phyloP scores from a whole-genome alignment of 2,329 filamentous ascomycete genomes.

The Colletotrichum limetticola region DNA sequence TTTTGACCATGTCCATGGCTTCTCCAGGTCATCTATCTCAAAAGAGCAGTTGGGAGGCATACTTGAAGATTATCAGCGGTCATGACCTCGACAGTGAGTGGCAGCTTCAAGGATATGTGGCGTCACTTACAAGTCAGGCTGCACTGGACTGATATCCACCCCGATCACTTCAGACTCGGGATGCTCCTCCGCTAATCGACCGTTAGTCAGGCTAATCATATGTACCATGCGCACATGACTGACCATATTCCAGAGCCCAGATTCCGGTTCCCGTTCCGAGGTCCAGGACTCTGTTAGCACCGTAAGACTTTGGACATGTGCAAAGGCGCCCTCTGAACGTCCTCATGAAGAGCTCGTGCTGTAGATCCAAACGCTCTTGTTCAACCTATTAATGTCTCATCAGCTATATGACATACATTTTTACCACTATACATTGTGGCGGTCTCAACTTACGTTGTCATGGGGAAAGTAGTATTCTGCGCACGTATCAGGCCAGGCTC shows the following conservation, averaged over 20 bases:
- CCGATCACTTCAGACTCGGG: slow-evolving; percentile 43
- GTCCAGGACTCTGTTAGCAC: slow-evolving; percentile 38
- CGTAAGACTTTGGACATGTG: slow-evolving; percentile 39
- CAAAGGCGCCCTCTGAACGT: slow-evolving; percentile 46
- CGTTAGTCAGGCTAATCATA: neutral
- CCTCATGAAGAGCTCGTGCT: slow-evolving; percentile 48
- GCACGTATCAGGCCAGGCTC: neutral
- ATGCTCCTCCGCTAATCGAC: slow-evolving; percentile 40
- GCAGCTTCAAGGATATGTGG: neutral
- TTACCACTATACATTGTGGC: neutral
- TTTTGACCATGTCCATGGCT: slow-evolving; percentile 45
- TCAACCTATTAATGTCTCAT: neutral
- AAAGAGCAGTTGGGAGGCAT: slow-evolving; percentile 59
- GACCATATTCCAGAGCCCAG: slow-evolving; percentile 43
- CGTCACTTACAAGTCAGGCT: slow-evolving; percentile 23
- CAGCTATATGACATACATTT: no score
- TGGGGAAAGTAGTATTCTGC: slow-evolving; percentile 30
- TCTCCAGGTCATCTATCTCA: slow-evolving; percentile 50
- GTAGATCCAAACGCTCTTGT: slow-evolving; percentile 43
- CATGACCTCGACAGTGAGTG: no score
- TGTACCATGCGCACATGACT: neutral
- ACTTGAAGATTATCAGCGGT: neutral
- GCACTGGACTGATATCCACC: slow-evolving; percentile 32
- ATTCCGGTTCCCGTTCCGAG: slow-evolving; percentile 41
- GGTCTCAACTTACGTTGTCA: slow-evolving; percentile 1